phyloP scores from a whole-genome alignment of 441 rosid species.

The Mallotus japonicus region DNA sequence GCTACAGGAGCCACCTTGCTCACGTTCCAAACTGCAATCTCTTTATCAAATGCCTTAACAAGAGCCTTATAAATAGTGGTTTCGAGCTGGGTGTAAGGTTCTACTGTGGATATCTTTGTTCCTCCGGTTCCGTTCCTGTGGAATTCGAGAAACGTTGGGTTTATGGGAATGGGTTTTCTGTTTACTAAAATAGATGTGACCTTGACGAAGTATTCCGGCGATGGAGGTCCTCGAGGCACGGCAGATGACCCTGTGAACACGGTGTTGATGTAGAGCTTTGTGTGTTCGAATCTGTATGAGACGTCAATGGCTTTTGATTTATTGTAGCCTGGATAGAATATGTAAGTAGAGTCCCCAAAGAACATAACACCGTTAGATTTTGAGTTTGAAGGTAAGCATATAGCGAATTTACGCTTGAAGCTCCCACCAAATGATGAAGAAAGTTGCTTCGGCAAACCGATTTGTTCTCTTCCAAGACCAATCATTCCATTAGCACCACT shows the following conservation, averaged over 20 bases:
- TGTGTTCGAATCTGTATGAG: constrained; percentile 21
- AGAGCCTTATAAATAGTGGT: constrained; percentile 12
- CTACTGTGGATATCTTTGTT: constrained; percentile 12
- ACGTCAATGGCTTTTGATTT: constrained; percentile 11
- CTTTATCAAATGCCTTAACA: constrained; percentile 13
- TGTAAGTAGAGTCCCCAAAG: constrained; percentile 18
- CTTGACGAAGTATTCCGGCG: constrained; percentile 52
- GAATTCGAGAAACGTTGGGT: constrained; percentile 18
- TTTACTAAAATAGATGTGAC: constrained; percentile 22
- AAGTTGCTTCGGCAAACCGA: constrained; percentile 16
- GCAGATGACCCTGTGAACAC: constrained; percentile 45
- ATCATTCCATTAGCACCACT: constrained; percentile 31
- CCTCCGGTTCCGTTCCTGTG: constrained; percentile 4
- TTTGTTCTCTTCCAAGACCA: constrained; percentile 14
- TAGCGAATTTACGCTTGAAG: constrained; percentile 30
- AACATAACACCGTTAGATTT: constrained; percentile 10
- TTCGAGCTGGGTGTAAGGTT: constrained; percentile 21
- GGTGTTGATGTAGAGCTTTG: constrained; percentile 51
- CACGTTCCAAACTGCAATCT: constrained; percentile 5
- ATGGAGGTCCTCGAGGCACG: constrained; percentile 33
- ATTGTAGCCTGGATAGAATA: constrained; percentile 17
- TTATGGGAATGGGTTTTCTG: constrained; percentile 3
- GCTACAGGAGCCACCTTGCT: constrained; percentile 10
- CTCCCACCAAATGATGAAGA: constrained; percentile 24
- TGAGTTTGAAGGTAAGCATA: constrained; percentile 14